Evolutionary conservation across 208 protist species (phyloP), one percentile per base, ranked within the genome.

Genomic region (Acanthamoeba lugdunensis): DNA sequence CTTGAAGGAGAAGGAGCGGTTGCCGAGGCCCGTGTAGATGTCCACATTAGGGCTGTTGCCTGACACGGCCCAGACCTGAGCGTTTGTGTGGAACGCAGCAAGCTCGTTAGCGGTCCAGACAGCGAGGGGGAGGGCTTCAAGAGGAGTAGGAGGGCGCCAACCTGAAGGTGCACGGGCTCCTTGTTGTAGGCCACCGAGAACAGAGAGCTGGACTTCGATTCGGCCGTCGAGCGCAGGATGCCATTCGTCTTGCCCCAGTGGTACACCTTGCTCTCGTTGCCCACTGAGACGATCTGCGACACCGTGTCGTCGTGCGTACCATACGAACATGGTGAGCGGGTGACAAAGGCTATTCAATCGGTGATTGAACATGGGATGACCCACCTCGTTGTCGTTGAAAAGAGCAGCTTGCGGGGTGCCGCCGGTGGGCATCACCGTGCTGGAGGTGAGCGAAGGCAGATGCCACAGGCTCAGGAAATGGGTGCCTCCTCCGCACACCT

Each of bases 1-100:
- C 73, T 81, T 81, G 73, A 81, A 81, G 73, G 73, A 81, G 73
- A 81, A 81, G 37, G 73, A 81, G 14, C 73, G 73, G 18, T 81
- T 81, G 73, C 73, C 73, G 18, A 81, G 30, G 16, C 21, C n/a
- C 16, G 73, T 81, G 73, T 81, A 81, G 73, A 81, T 81, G 73
- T 81, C 73, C 73, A 81, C 73, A 37, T 81, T 81, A 6, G 33
- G 73, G 37, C 33, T 81, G 37, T 81, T 81, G 7, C 73, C 73
- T 25, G 73, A 81, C 7, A 52, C 45, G 37, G 73, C 73, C 73
- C 23, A 9, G 45, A 81, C 73, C 73, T 81, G 21, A 8, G 2
- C 7, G 4, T 45, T 1, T 45, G 25, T n/a, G 61, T 1, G 14
- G 14, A 4, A 2, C 11, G 30, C 23, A n/a, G 30, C 23, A 67